phyloP scores from a whole-genome alignment of 2,329 filamentous ascomycete genomes.

The Verticillium zaregamsianum region DNA sequence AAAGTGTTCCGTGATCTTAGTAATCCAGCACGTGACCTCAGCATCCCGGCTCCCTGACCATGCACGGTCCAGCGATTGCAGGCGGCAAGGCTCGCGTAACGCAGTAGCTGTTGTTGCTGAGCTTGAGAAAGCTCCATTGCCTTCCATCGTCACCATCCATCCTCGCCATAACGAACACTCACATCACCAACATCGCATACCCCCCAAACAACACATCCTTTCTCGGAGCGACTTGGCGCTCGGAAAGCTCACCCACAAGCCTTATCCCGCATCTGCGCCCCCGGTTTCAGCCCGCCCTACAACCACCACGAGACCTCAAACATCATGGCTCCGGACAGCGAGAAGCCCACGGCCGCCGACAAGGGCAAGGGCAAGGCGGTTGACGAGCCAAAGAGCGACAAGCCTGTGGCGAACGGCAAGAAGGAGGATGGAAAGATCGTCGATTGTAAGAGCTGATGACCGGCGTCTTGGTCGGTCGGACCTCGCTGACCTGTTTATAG shows the following conservation, averaged over 20 bases:
- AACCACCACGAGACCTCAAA: conserved; percentile 18
- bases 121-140: conserved; percentile 34
- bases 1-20: background rate
- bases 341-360: conserved; percentile 77
- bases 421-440: conserved; percentile 65
- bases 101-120: conserved; percentile 27
- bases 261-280: background rate
- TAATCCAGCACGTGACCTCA: background rate
- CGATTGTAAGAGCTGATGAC: conserved; percentile 26
- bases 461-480: background rate
- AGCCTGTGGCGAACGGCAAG: conserved; percentile 66
- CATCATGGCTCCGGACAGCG: conserved; percentile 90
- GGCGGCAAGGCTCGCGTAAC: conserved; percentile 44
- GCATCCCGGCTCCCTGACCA: background rate
- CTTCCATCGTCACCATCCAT: conserved; percentile 25
- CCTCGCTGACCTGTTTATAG: conserved; percentile 29
- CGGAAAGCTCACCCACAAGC: background rate
- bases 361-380: conserved; percentile 96
- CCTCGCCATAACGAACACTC: background rate
- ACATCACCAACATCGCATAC: conserved; percentile 1
- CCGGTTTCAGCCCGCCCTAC: background rate
- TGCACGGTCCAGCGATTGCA: conserved; percentile 20
- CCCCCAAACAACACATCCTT: conserved; percentile 4
- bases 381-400: conserved; percentile 66
- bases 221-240: conserved; percentile 4